Conservation (phyloP, 108 stramenopile genomes). For the Cyclotella choctawhatcheeana region DNA sequence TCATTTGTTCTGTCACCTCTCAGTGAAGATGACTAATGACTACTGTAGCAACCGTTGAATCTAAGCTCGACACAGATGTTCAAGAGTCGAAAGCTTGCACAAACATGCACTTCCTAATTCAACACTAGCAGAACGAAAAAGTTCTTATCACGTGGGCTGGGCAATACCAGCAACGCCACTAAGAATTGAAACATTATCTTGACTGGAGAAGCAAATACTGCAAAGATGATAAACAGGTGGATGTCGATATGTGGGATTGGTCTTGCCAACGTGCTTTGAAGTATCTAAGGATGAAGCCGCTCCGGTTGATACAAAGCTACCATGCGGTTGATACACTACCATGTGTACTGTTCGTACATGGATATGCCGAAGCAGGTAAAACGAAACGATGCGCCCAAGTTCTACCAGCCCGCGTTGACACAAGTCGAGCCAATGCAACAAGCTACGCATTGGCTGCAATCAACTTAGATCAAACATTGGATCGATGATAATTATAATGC, state of each 20-base stretch:
- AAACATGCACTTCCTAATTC: constrained; percentile 36
- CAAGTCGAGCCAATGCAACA: constrained; percentile 49
- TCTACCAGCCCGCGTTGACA: constrained; percentile 67
- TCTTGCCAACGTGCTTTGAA: constrained; percentile 34
- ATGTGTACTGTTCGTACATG: constrained; percentile 41
- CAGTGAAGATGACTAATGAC: too few relatives aligned
- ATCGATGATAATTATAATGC: too few relatives aligned
- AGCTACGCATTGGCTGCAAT: constrained; percentile 65
- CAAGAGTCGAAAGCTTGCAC: constrained; percentile 15
- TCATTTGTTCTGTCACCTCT: too few relatives aligned
- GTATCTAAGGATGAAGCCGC: constrained; percentile 15
- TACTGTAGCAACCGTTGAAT: not conserved
- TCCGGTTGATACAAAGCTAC: constrained; percentile 7
- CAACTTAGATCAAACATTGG: constrained; percentile 60
- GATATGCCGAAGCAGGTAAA: constrained; percentile 5
- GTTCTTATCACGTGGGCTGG: constrained; percentile 37
- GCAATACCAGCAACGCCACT: constrained; percentile 30
- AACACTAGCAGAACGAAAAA: constrained; percentile 41
- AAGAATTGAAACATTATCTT: constrained; percentile 40
- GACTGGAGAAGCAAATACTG: constrained; percentile 40
- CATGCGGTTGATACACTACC: too few relatives aligned
- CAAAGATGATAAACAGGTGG: constrained; percentile 17
- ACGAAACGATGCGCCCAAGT: constrained; percentile 49
- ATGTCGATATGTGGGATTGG: constrained; percentile 33
- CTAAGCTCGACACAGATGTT: not conserved